Evolutionary conservation across 768 basidiomycete genomes (phyloP), one percentile per base, ranked within the genome.

Genomic region (Trametes meyenii): DNA sequence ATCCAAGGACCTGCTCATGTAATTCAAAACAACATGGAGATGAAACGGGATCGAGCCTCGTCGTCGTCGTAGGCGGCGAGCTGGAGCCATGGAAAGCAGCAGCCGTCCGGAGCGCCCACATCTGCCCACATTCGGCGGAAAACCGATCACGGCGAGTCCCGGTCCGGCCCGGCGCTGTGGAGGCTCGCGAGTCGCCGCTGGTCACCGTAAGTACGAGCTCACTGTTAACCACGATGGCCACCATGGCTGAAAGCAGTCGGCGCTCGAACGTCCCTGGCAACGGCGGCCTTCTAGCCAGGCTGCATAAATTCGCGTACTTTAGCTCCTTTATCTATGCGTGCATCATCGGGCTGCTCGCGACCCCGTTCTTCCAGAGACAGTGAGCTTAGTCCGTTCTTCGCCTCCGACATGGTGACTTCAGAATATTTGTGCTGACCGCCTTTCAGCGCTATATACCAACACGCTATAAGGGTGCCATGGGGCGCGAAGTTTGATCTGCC

Each of bases 401-500:
- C 46, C 19, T 29, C 16, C 2, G 44, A 43, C 10, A 26, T 39
- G n/a, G 4, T 26, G 13, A n/a, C n/a, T 29, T 24, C 26, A 14
- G 11, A 29, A 52, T 5, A 74, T 85, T 7, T 8, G 90, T 91
- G 16, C 83, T 77, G 40, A 84, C 90, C 89, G 88, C 66, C 74
- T 54, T 33, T 6, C 70, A 85, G 86, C 45, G 60, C 78, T 8
- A 54, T 87, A 43, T 96, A 88, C 72, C 74, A 92, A 64, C 86
- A 97, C 68, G 79, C 80, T 14, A 49, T 94, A 48, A 83, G 75
- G 59, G 64, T 87, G 23, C 93, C 94, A 5, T 76, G 82, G 57
- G 81, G 79, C 60, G 83, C 87, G 0, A 78, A 86, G 33, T 94
- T 83, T 66, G 79, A 85, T 56, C 67, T 75, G 7, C 95, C 95